Conservation (phyloP, 2,329 filamentous ascomycete species). For the Fusarium musae region DNA sequence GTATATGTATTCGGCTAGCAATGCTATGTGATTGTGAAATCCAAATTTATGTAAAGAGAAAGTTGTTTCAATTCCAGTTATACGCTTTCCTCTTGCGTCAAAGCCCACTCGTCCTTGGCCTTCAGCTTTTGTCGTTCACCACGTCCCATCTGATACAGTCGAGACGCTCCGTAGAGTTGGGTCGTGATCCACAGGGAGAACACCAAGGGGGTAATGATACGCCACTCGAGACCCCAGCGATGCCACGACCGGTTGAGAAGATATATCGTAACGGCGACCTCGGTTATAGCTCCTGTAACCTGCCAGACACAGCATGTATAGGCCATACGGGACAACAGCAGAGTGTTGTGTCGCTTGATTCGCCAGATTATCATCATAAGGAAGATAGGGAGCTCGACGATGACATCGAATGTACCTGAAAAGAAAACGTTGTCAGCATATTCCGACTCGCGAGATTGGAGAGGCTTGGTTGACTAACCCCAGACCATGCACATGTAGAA, state of each 20-base stretch:
- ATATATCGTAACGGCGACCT: conserved; percentile 7
- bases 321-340: background rate
- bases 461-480: background rate
- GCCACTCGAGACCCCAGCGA: conserved; percentile 1
- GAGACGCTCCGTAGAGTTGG: conserved; percentile 10
- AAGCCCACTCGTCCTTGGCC: background rate
- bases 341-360: background rate
- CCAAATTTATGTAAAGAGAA: background rate
- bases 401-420: conserved; percentile 3
- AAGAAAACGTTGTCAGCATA: background rate
- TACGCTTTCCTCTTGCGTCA: background rate
- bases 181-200: conserved; percentile 14
- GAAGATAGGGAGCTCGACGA: conserved; percentile 18
- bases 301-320: conserved; percentile 13
- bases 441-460: accelerated
- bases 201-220: background rate
- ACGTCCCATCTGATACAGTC: conserved; percentile 8
- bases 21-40: background rate
- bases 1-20: background rate
- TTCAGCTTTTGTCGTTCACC: background rate
- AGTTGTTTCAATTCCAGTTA: background rate
- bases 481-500: conserved; percentile 30
- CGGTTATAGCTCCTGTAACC: background rate
- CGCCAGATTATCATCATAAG: conserved; percentile 12
- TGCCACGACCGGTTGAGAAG: conserved; percentile 5